Conservation (phyloP, 345 rosid species). For the Erodium maritimum region DNA sequence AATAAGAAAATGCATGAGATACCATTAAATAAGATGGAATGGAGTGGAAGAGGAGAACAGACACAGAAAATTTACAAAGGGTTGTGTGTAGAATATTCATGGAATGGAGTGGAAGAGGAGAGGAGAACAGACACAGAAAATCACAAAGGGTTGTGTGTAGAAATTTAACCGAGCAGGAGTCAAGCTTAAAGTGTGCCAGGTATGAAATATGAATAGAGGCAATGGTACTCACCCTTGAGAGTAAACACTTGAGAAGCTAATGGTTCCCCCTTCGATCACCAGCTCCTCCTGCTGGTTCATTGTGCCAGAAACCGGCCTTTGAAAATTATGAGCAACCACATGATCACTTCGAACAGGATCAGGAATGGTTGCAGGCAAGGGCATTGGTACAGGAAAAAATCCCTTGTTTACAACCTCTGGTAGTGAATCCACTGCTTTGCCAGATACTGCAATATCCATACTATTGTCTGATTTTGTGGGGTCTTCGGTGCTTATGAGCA, state of each 20-base stretch:
- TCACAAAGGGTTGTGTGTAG: too few relatives aligned
- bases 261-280: constrained; percentile 54
- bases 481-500: constrained; percentile 34
- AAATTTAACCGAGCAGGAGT: too few relatives aligned
- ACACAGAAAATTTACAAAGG: too few relatives aligned
- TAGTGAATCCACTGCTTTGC: constrained; percentile 40
- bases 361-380: constrained; percentile 11
- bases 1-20: too few relatives aligned
- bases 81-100: too few relatives aligned
- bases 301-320: constrained; percentile 36
- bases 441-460: constrained; percentile 28
- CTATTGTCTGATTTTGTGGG: constrained; percentile 43
- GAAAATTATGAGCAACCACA: constrained; percentile 24
- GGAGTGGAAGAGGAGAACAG: too few relatives aligned
- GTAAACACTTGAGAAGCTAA: constrained; percentile 25
- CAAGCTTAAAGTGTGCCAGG: too few relatives aligned
- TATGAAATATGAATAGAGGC: too few relatives aligned
- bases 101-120: too few relatives aligned
- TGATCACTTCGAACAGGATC: constrained; percentile 25
- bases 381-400: constrained; percentile 22
- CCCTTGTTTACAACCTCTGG: constrained; percentile 34
- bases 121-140: too few relatives aligned
- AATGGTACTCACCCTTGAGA: constrained; percentile 22
- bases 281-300: constrained; percentile 42
- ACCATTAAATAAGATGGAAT: too few relatives aligned